Evolutionary conservation across 192 early-diverging fungal species (phyloP), one percentile per base, ranked within the genome.

Genomic region (Mortierella alpina): DNA sequence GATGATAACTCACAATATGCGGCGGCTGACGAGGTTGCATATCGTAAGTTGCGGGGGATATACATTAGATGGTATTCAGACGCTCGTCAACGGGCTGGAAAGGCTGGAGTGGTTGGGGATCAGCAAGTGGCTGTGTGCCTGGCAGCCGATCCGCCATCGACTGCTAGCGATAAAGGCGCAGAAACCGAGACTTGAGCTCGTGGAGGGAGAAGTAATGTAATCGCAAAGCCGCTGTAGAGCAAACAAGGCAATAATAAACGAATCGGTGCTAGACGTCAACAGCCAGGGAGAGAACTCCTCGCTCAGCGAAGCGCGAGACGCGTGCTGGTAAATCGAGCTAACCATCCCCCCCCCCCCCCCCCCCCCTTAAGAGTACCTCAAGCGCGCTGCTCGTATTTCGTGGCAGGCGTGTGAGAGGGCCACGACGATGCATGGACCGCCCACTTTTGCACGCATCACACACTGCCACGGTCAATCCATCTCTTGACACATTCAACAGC

Each of bases 41-140:
- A 72, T 80, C 45, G 77, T 66, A 14, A 51, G 52, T n/a, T 72
- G 70, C 31, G 31, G 39, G 7, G 70, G 54, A 3, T 68, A 68
- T 55, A 63, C 65, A 39, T 18, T 57, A 5, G 49, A 55, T 11
- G 77, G 77, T 0, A 53, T 80, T 1, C 46, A 47, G 47, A 12
- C 31, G 7, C 41, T 79, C 3, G 47, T 67, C 20, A 6, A 18
- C 11, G 49, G 52, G 12, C 11, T 55, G 39, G 59, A 46, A 8
- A 17, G 52, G 39, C 52, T 75, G 12, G 51, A 68, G 31, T 61
- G 56, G 40, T 48, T 75, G 44, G n/a, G 65, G 45, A 75, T 75
- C 51, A 66, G 44, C 59, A 75, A 63, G n/a, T 75, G 73, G 73
- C 20, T 68, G 22, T 67, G 66, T 20, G 15, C 39, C 7, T 10